phyloP scores from a whole-genome alignment of 139 green algal genomes.

The Trebouxia sp. region DNA sequence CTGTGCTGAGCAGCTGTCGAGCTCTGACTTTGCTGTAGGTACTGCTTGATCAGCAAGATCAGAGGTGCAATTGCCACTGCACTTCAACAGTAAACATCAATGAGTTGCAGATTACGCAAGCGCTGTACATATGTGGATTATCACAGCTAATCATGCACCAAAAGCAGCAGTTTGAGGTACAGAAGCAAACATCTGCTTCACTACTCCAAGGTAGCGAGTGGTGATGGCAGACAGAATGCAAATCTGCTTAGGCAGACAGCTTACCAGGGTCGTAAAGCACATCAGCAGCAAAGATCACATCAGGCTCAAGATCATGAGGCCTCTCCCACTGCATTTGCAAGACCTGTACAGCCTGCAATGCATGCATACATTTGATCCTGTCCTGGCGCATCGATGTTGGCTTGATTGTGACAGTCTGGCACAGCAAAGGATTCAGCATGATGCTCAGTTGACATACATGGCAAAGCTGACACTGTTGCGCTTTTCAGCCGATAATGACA shows the following conservation, averaged over 20 bases:
- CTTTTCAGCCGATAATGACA: no score
- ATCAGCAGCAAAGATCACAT: slow-evolving; percentile 64
- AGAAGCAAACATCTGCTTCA: no score
- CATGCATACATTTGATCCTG: no score
- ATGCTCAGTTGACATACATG: no score
- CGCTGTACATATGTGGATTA: not conserved
- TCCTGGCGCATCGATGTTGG: not conserved
- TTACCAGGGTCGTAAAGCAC: slow-evolving; percentile 69
- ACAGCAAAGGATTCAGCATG: not conserved
- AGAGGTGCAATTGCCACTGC: slow-evolving; percentile 10
- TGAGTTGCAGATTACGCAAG: not conserved
- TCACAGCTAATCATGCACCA: slow-evolving; percentile 2
- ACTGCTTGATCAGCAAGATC: not conserved
- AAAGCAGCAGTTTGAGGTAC: no score
- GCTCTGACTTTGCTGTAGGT: no score
- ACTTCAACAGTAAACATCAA: no score
- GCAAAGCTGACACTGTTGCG: no score
- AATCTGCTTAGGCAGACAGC: no score
- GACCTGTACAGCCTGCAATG: not conserved
- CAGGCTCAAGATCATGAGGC: not conserved
- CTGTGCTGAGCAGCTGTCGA: no score
- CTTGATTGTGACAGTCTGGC: not conserved
- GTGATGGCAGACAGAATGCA: no score
- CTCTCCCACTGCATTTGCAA: slow-evolving; percentile 19
- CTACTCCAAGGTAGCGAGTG: no score